These are phyloP conservation scores for Lachancea cidri DNA, from an alignment of 805 yeast species.

Conservation along the genomic window DNA sequence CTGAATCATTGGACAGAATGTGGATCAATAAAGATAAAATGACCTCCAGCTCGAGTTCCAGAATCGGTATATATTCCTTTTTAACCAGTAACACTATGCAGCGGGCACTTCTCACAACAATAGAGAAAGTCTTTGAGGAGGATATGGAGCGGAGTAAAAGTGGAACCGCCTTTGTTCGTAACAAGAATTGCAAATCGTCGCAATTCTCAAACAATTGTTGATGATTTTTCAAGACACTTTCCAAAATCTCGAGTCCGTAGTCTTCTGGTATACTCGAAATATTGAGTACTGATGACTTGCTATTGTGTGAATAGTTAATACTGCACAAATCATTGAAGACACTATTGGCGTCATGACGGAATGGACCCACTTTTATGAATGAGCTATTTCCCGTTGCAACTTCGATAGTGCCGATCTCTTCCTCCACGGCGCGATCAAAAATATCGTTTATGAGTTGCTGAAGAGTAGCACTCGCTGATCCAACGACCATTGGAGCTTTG, in stretches of 20 bases:
- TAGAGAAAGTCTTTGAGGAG: slow-evolving; percentile 49
- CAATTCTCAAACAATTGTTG: slow-evolving; percentile 49
- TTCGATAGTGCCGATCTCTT: slow-evolving; percentile 19
- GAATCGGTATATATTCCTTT: slow-evolving; percentile 49
- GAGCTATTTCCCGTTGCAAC: slow-evolving; percentile 46
- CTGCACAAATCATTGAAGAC: slow-evolving; percentile 71
- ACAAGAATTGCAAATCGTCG: slow-evolving; percentile 57
- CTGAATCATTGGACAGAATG: slow-evolving; percentile 52
- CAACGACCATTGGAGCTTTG: slow-evolving; percentile 70
- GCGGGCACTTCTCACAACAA: slow-evolving; percentile 70
- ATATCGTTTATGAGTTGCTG: slow-evolving; percentile 77
- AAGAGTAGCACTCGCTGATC: slow-evolving; percentile 89
- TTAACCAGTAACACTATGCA: slow-evolving; percentile 57
- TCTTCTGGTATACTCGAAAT: slow-evolving; percentile 50
- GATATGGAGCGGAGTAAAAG: slow-evolving; percentile 64
- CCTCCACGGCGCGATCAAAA: slow-evolving; percentile 53
- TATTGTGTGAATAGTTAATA: slow-evolving; percentile 46
- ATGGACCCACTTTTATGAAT: slow-evolving; percentile 40
- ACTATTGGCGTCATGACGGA: slow-evolving; percentile 64
- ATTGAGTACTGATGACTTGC: slow-evolving; percentile 49
- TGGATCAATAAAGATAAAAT: slow-evolving; percentile 72
- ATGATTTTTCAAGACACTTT: slow-evolving; percentile 68
- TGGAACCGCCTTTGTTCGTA: slow-evolving; percentile 71
- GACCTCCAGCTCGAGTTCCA: slow-evolving; percentile 78
- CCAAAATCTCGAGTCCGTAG: slow-evolving; percentile 77